Conservation (phyloP, 2,329 filamentous ascomycete genomes). For the Talaromyces sp. region DNA sequence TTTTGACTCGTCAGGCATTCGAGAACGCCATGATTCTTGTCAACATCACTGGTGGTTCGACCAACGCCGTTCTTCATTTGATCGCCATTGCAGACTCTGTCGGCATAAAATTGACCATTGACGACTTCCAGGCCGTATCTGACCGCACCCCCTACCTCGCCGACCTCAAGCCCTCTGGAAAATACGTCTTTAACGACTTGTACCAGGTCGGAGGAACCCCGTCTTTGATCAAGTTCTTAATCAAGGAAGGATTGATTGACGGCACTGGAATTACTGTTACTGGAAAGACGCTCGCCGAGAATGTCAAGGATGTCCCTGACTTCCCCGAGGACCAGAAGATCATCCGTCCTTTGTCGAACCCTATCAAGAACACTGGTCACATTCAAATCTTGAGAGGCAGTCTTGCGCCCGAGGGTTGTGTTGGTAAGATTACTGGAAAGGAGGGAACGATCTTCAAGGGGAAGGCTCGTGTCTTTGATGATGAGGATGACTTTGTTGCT, state of each 20-base stretch:
- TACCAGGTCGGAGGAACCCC: conserved; percentile 57
- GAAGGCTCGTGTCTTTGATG: conserved; percentile 67
- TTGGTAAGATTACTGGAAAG: conserved; percentile 75
- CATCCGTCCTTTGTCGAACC: conserved; percentile 64
- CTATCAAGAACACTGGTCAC: conserved; percentile 68
- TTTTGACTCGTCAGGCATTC: conserved; percentile 75
- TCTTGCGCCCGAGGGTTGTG: conserved; percentile 65
- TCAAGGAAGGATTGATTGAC: conserved; percentile 57
- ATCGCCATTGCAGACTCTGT: conserved; percentile 81
- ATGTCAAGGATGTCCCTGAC: conserved; percentile 56
- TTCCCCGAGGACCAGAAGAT: conserved; percentile 69
- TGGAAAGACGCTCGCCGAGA: conserved; percentile 57
- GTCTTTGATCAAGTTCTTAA: conserved; percentile 55
- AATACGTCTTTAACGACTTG: conserved; percentile 60
- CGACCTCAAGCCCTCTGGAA: conserved; percentile 74
- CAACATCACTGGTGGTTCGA: conserved; percentile 78
- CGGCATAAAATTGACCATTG: conserved; percentile 75
- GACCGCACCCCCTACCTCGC: conserved; percentile 76
- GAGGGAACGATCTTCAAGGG: conserved; percentile 66
- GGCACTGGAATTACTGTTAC: conserved; percentile 60
- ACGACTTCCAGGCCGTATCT: conserved; percentile 80
- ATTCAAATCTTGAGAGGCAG: conserved; percentile 69
- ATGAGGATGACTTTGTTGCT: conserved; percentile 65
- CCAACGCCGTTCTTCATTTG: conserved; percentile 79
- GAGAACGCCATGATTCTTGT: conserved; percentile 82